Evolutionary conservation across 2,329 filamentous ascomycete genomes (phyloP).

Genomic region (Cladosporium sp.): DNA sequence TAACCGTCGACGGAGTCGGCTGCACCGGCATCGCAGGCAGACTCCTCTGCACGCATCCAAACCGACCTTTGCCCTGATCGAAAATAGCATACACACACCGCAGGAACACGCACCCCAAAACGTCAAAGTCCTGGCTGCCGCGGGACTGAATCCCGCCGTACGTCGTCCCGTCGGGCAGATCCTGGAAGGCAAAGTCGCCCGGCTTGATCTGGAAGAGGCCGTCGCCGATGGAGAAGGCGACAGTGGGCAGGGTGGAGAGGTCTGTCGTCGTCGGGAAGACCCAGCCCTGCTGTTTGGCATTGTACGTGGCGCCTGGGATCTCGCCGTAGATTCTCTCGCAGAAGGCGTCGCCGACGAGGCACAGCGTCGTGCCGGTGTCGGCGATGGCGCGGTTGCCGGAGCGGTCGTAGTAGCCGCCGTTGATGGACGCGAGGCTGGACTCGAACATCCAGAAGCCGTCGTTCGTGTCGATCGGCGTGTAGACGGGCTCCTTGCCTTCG

Average conservation of each 20-base stretch:
- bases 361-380: conserved; percentile 66
- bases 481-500: conserved; percentile 39
- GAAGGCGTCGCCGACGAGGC: conserved; percentile 55
- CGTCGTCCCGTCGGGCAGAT: conserved; percentile 48
- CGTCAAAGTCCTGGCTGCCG: conserved; percentile 54
- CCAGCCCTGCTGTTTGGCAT: conserved; percentile 54
- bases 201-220: conserved; percentile 56
- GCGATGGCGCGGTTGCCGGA: conserved; percentile 60
- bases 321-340: conserved; percentile 57
- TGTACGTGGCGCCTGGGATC: conserved; percentile 52
- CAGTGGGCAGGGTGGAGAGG: conserved; percentile 49
- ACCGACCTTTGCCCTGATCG: conserved; percentile 41
- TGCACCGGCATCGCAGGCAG: not conserved
- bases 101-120: conserved; percentile 44
- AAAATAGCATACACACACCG: conserved; percentile 62
- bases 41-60: conserved; percentile 15
- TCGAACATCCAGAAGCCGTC: conserved; percentile 64
- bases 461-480: conserved; percentile 56
- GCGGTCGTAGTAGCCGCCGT: conserved; percentile 47
- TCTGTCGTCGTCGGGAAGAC: conserved; percentile 52
- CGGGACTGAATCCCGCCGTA: conserved; percentile 63
- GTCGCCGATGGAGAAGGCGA: conserved; percentile 59
- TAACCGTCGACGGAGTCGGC: not conserved
- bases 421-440: conserved; percentile 52
- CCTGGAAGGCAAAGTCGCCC: conserved; percentile 55